Evolutionary conservation across 2,329 filamentous ascomycete species (phyloP), one percentile per base, ranked within the genome.

Genomic region (Fusarium camptoceras): DNA sequence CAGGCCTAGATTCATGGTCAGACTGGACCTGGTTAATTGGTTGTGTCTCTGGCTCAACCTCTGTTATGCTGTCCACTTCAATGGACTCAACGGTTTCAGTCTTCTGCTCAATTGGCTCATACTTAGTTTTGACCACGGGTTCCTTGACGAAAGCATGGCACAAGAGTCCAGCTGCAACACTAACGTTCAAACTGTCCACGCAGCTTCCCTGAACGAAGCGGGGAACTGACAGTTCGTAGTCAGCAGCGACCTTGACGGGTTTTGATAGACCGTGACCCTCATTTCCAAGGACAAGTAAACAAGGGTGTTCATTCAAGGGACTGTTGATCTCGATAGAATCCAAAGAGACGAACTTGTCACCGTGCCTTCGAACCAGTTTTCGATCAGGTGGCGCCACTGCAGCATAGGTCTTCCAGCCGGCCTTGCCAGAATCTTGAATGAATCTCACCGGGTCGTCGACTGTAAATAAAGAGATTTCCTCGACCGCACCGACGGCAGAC

Each of bases 151-250:
- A 93, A 1, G 90, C 84, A 68, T 90, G 87, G 66, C 90, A 91
- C 53, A 98, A 81, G 50, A 98, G 82, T 2, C 89, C 94, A 9
- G 93, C 89, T 2, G 96, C 95, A 22, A 97, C 94, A 76, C 93
- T 94, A 41, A 98, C 96, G 77, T 99, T 98, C 78, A 99, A 81
- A 78, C 94, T 97, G 79, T 98, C 95, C 5, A 99, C 89, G 77
- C 71, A 89, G 78, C 75, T 86, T 77, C 75, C 83, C 67, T 76
- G 82, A 43, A 79, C 85, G 70, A 78, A 86, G 78, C 78, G 87
- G 70, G 85, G 86, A 56, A 99, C 93, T 9, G 90, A 88, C 7
- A 91, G 74, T 71, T 90, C 84, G 30, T 83, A 84, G 71, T 97
- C 89, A 0, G 92, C 91, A 60, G 88, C 85, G 43, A 86, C 87